Percentiles rank a stretch among this genome's conserved stretches.
Conservation (phyloP, 139 green algal genomes). For the Micromonas commoda region DNA sequence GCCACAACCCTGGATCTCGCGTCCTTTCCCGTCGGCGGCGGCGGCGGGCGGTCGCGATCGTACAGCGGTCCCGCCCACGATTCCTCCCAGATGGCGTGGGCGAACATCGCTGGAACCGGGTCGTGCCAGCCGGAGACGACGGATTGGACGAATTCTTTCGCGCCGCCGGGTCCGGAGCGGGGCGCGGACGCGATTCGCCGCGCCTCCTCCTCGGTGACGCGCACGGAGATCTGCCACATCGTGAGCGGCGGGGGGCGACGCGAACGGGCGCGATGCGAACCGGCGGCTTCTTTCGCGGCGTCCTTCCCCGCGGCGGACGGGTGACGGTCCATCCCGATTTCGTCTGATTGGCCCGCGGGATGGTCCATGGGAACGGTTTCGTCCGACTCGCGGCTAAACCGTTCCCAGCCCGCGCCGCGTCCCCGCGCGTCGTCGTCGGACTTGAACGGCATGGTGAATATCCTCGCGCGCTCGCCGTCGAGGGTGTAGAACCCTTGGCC, state of each 20-base stretch:
- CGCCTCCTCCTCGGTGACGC: constrained; percentile 4
- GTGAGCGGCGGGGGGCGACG: no score
- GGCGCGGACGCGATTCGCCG: background rate
- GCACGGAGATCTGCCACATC: constrained; percentile 26
- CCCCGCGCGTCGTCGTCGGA: background rate
- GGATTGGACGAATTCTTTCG: background rate
- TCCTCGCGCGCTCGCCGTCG: constrained; percentile 13
- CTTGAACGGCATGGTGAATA: constrained; percentile 29
- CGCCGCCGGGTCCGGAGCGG: background rate
- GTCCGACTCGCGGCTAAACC: no score
- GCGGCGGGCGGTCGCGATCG: constrained; percentile 8
- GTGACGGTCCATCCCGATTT: no score
- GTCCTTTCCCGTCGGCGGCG: background rate
- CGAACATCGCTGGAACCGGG: constrained; percentile 8
- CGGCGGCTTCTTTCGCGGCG: background rate
- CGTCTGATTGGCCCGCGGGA: no score
- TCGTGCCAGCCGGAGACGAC: background rate
- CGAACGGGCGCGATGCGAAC: no score
- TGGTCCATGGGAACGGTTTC: no score
- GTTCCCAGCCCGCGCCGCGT: background rate
- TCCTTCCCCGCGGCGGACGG: no score
- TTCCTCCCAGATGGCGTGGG: background rate
- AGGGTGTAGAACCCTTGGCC: constrained; percentile 23
- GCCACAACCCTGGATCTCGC: background rate
- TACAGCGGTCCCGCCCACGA: constrained; percentile 19